Base-by-base conservation (phyloP, 345 rosid species). In the Hibiscus mutabilis region DNA sequence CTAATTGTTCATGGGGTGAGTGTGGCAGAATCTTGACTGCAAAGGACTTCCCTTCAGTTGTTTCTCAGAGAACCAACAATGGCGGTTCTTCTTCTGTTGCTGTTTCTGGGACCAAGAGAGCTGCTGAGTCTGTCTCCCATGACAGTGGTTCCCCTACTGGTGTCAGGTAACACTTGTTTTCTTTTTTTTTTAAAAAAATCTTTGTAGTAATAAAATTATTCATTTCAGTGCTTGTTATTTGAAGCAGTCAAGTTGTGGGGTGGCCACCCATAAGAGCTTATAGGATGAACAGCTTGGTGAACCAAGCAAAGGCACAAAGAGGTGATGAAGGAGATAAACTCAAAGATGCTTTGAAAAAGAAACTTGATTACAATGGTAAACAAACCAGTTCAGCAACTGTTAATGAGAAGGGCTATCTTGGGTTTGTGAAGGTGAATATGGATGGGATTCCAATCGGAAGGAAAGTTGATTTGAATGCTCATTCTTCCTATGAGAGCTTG, bases 381-480 rank as follows among this genome's bases (percentile, higher is more conserved):
- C 72, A 80, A 46, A 40, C n/a, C n/a, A n/a, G n/a, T n/a, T n/a
- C n/a, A n/a, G n/a, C 22, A 25, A 55, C 70, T 31, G 73, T 69
- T 35, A 84, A 78, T 71, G 92, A 83, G 51, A 86, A 84, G 67
- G 84, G 75, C 59, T 82, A 73, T 79, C 81, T 82, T 78, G 91
- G 91, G 76, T 88, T 90, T 70, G 86, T 94, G 46, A 94, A 94
- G 81, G 97, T 91, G 86, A 88, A 92, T 56, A 86, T 86, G 88
- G 97, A 94, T 81, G 96, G 97, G 61, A 77, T 80, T 74, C 89
- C 91, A 16, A 94, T 94, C 13, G 98, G 98, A 71, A 86, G 98
- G 74, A 94, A 94, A 75, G 96, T 94, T 69, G 91, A 94, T 73
- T 76, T 94, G 81, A 86, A 77, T 82, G 85, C 92, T 68, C 93